These are phyloP conservation scores for Tympanopsis confertula DNA, from an alignment of 2,329 filamentous ascomycete genomes.

Conservation along the genomic window DNA sequence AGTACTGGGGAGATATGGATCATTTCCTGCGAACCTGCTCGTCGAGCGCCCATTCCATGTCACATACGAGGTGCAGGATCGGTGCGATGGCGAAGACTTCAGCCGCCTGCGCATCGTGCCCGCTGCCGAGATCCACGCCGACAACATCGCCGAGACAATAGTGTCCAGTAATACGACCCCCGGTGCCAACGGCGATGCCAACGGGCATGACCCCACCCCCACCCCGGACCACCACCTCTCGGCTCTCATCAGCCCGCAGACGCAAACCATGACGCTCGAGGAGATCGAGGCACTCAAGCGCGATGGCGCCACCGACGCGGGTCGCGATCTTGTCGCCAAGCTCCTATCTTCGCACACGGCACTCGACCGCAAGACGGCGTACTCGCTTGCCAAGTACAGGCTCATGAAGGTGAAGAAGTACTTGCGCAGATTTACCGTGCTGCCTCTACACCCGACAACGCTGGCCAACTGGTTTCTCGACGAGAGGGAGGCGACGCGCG, in stretches of 20 bases:
- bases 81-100: constrained; percentile 48
- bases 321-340: constrained; percentile 84
- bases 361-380: constrained; percentile 86
- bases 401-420: constrained; percentile 90
- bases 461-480: constrained; percentile 68
- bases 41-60: constrained; percentile 84
- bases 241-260: neutral
- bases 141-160: constrained; percentile 45
- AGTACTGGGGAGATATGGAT: constrained; percentile 83
- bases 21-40: constrained; percentile 78
- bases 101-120: constrained; percentile 68
- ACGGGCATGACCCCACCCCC: neutral
- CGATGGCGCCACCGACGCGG: constrained; percentile 59
- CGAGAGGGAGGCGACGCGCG: constrained; percentile 68
- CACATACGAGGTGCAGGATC: constrained; percentile 80
- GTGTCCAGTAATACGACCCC: constrained; percentile 11
- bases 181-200: constrained; percentile 20
- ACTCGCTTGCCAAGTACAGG: constrained; percentile 91
- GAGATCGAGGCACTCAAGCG: constrained; percentile 67
- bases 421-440: constrained; percentile 71
- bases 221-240: neutral
- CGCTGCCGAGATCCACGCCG: constrained; percentile 71
- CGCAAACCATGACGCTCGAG: constrained; percentile 63
- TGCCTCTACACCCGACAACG: constrained; percentile 70
- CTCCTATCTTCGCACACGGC: constrained; percentile 80